Evolutionary conservation across 208 protist species (phyloP), one percentile per base, ranked within the genome.

Genomic region (Blechomonas ayalai): DNA sequence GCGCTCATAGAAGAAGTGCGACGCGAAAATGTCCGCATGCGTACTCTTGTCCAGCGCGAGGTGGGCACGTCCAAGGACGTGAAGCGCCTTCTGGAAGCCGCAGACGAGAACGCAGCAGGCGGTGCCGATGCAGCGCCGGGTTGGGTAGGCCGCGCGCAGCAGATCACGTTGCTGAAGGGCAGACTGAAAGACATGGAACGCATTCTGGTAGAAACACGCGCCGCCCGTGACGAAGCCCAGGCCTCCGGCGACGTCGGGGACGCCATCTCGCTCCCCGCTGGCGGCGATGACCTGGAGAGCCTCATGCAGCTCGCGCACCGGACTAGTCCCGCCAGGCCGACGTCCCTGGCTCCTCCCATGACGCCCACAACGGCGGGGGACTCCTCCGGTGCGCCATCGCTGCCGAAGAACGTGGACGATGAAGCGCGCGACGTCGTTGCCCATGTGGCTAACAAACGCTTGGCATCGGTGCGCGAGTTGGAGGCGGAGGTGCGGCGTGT

Each of bases 151-250:
- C 61, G 82, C 12, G 82, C 77, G 1, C 70, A 82, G 59, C 72
- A 83, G 36, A 82, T 91, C 32, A 62, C 73, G 12, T 49, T 91
- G 45, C 59, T 91, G 27, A 71, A 73, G 55, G 51, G 65, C 20
- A 75, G 72, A 42, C 48, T 87, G 26, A 86, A 86, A 46, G 76
- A 86, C 32, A 24, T 70, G 19, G 63, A 86, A 39, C 65, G 77
- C 2, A 39, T 42, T 1, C 16, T 69, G 10, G 55, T 38, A 24
- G 36, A 32, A 27, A 16, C 48, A 1, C 29, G 22, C 10, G 22
- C 38, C 22, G n/a, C 18, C 18, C 6, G 19, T 28, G 33, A 28
- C 2, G 29, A 37, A 23, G 12, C 24, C 16, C 51, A 6, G 41
- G 38, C n/a, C 47, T 34, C 22, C 36, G n/a, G 20, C 32, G 19